phyloP scores from a whole-genome alignment of 192 early-diverging fungal genomes.

The Coemansia sp. region DNA sequence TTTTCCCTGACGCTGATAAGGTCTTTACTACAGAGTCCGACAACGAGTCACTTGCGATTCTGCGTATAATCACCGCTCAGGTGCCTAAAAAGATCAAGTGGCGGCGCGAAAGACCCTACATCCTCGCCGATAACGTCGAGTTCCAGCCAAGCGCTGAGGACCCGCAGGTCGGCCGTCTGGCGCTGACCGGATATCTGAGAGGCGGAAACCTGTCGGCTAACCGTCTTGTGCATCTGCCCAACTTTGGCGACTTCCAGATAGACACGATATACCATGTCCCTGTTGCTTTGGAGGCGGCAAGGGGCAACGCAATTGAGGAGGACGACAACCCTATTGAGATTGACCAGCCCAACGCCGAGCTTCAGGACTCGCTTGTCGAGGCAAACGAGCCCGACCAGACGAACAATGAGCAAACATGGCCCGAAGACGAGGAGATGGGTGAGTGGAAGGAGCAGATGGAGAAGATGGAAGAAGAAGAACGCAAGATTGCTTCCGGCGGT shows the following conservation, averaged over 20 bases:
- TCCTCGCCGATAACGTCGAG: conserved; percentile 76
- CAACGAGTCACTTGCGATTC: conserved; percentile 61
- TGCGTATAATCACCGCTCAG: conserved; percentile 78
- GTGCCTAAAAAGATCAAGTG: conserved; percentile 76
- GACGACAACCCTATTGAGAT: conserved; percentile 54
- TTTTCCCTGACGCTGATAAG: conserved; percentile 82
- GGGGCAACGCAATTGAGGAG: conserved; percentile 43
- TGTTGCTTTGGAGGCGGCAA: conserved; percentile 27
- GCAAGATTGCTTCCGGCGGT: conserved; percentile 8
- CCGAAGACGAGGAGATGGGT: conserved; percentile 90
- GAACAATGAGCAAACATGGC: conserved; percentile 98
- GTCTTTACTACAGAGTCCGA: conserved; percentile 63
- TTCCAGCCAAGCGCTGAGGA: conserved; percentile 62
- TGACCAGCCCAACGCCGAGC: conserved; percentile 65
- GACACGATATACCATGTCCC: conserved; percentile 57
- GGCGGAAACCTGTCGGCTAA: conserved; percentile 87
- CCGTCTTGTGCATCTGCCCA: conserved; percentile 86
- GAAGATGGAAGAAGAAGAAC: conserved; percentile 44
- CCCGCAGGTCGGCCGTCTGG: conserved; percentile 60
- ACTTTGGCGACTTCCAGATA: conserved; percentile 94
- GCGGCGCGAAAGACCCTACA: conserved; percentile 85
- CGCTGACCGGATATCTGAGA: conserved; percentile 83
- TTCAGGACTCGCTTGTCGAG: conserved; percentile 77
- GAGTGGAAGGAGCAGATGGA: conserved; percentile 65
- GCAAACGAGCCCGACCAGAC: conserved; percentile 88